A percentile compares a stretch with the other conserved stretches of the same genome.
phyloP scores from a whole-genome alignment of 1,284 basidiomycete genomes.

The Hortiboletus rubellus region DNA sequence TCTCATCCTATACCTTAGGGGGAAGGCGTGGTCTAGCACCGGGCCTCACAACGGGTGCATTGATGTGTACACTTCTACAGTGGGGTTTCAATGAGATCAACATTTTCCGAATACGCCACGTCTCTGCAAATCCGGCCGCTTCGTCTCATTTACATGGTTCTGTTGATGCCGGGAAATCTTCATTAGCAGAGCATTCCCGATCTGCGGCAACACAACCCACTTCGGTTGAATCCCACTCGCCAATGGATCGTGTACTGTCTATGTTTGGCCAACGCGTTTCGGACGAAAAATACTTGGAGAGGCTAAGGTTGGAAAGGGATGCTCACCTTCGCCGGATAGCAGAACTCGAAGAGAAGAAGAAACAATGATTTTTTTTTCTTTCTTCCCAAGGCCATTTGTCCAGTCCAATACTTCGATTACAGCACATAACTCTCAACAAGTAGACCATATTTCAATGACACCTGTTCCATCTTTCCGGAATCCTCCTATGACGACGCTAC shows the following conservation, averaged over 20 bases:
- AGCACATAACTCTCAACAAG: conserved; percentile 8
- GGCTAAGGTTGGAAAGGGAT: conserved; percentile 54
- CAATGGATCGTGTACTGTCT: conserved; percentile 40
- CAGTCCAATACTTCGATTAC: conserved; percentile 1
- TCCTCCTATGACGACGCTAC: conserved; percentile 58
- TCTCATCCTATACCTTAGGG: conserved; percentile 32
- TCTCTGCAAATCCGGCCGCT: conserved; percentile 36
- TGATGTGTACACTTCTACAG: conserved; percentile 60
- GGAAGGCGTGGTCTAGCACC: conserved; percentile 46
- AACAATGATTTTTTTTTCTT: conserved; percentile 13
- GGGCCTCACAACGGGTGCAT: conserved; percentile 54
- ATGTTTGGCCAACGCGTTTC: conserved; percentile 53
- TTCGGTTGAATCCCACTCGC: conserved; percentile 15
- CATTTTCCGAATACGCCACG: conserved; percentile 55
- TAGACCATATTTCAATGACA: conserved; percentile 57
- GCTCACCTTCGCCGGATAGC: conserved; percentile 52
- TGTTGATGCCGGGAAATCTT: neutral
- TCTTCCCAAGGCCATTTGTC: neutral
- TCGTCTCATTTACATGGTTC: neutral
- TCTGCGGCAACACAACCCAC: conserved; percentile 7
- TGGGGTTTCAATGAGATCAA: conserved; percentile 63
- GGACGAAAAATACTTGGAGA: conserved; percentile 62
- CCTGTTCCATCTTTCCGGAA: conserved; percentile 58
- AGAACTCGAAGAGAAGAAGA: conserved; percentile 52
- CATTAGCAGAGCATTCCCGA: neutral